Evolutionary conservation across 2,329 filamentous ascomycete genomes (phyloP), one percentile per base, ranked within the genome.

Genomic region (Talaromyces sp.): DNA sequence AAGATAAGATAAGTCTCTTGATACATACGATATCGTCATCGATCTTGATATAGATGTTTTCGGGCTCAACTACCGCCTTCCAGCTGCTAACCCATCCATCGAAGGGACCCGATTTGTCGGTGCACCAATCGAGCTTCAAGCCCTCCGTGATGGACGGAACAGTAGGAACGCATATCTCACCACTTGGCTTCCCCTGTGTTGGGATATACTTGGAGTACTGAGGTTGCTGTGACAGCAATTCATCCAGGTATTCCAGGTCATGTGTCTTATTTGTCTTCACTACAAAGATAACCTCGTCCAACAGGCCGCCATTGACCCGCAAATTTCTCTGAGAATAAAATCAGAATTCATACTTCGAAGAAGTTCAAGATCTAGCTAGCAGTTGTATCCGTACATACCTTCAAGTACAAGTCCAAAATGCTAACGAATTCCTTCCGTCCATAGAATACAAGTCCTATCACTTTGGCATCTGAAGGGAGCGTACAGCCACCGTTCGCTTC

Each of bases 381-480:
- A 30, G 23, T 30, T 30, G 2, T 31, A 23, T 53, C 6, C 23
- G 23, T 31, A 53, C 51, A 31, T 27, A 53, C 51, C 51, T 53
- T 53, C 51, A 53, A 31, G 51, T 53, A 53, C 16, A 53, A 28
- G 51, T 53, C 51, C 51, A 53, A 53, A 31, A 53, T 53, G 14
- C 51, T 53, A 14, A 53, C 51, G 51, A 53, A 53, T 53, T 53
- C 23, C 27, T 53, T 53, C 28, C 51, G 51, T 28, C 51, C 51
- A 53, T 53, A 53, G 27, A 53, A 53, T 53, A 53, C 51, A 53
- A 53, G 51, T n/a, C 51, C 51, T 30, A 53, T 53, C 51, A 53
- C 51, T 53, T 18, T 53, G 10, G n/a, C 51, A 53, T 53, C 23
- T 31, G 51, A 4, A 31, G 51, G 51, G 23, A 10, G 51, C 30